Conservation (phyloP, 2,329 filamentous ascomycete species). For the Alternaria dauci region DNA sequence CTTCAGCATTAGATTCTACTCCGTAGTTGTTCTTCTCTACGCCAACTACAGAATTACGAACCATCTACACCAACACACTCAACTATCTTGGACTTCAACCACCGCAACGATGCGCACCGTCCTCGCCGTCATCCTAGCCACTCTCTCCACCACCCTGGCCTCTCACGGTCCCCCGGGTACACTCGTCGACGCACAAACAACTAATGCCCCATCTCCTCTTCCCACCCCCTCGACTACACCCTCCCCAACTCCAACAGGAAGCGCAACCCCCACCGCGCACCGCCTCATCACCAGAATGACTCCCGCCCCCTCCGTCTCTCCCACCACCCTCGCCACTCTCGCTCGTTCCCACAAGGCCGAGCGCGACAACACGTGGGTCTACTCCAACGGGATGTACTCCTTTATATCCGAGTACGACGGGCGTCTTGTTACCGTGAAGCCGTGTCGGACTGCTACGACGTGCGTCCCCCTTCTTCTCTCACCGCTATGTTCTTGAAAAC, state of each 20-base stretch:
- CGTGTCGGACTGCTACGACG: neutral
- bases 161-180: neutral
- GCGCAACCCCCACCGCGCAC: neutral
- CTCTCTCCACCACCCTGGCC: neutral
- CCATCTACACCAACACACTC: neutral
- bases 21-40: neutral
- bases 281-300: too few relatives aligned
- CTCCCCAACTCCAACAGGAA: neutral
- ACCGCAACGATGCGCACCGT: neutral
- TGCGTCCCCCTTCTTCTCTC: neutral
- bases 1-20: neutral
- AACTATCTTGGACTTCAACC: too few relatives aligned
- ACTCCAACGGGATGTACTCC: neutral
- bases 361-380: neutral
- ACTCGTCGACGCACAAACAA: too few relatives aligned
- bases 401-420: neutral
- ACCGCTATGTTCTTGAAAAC: too few relatives aligned
- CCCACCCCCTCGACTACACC: neutral
- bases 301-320: neutral
- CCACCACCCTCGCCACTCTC: neutral
- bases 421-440: neutral
- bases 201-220: neutral
- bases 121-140: neutral
- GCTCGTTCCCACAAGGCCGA: neutral
- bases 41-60: neutral